Evolutionary conservation across 768 basidiomycete species (phyloP).

Genomic region (Piloderma croceum): DNA sequence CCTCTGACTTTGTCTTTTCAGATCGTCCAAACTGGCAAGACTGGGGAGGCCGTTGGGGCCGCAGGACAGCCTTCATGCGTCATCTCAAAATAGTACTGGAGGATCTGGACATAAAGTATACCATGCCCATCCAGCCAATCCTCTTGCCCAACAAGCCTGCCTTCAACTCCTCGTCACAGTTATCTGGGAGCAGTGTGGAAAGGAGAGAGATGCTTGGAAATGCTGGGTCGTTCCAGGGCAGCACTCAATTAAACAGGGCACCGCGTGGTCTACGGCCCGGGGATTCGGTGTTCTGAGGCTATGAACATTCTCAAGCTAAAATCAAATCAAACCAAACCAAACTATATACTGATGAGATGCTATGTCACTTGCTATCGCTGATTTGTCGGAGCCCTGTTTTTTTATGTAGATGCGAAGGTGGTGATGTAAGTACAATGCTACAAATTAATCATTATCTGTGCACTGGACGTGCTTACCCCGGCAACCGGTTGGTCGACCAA

Average conservation of each 20-base stretch:
- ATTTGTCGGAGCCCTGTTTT: too few relatives aligned
- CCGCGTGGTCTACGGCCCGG: too few relatives aligned
- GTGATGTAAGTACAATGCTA: too few relatives aligned
- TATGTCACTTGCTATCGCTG: too few relatives aligned
- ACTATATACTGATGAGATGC: too few relatives aligned
- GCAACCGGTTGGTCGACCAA: too few relatives aligned
- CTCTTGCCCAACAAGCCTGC: constrained; percentile 35
- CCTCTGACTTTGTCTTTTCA: constrained; percentile 17
- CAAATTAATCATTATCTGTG: too few relatives aligned
- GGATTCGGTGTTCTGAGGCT: too few relatives aligned
- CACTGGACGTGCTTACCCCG: too few relatives aligned
- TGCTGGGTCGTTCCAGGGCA: constrained; percentile 22
- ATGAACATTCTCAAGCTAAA: too few relatives aligned
- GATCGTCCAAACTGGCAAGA: constrained; percentile 84
- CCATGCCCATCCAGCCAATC: constrained; percentile 68
- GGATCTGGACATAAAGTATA: constrained; percentile 68
- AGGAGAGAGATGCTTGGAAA: constrained; percentile 21
- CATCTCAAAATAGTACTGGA: constrained; percentile 64
- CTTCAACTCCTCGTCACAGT: neutral
- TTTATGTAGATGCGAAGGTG: too few relatives aligned
- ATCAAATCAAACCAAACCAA: too few relatives aligned
- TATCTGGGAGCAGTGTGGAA: neutral
- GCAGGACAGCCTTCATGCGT: constrained; percentile 73
- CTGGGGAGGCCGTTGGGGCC: constrained; percentile 76
- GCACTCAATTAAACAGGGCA: constrained; percentile 1